Conservation (phyloP, 108 stramenopile genomes). For the Nannochloropsis granulata region DNA sequence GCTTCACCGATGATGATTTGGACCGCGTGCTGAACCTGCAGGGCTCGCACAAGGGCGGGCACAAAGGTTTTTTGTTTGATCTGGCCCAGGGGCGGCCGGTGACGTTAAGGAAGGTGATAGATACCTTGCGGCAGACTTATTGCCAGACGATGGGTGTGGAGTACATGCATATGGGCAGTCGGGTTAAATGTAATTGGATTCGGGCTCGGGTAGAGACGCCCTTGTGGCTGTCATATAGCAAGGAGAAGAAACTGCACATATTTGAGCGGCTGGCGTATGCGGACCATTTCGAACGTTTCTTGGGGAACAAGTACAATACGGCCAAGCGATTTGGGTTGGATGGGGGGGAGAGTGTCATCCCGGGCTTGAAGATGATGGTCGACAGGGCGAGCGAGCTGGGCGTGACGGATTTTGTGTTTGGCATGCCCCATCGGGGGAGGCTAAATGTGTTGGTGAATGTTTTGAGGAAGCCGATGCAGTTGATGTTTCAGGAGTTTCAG, state of each 20-base stretch:
- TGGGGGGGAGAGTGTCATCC: slow-evolving; percentile 69
- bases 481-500: slow-evolving; percentile 93
- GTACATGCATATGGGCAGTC: slow-evolving; percentile 90
- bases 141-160: slow-evolving; percentile 88
- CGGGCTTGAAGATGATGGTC: slow-evolving; percentile 84
- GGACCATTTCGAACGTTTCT: slow-evolving; percentile 90
- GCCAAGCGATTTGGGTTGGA: slow-evolving; percentile 93
- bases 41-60: slow-evolving; percentile 60
- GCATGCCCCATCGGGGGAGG: slow-evolving; percentile 95
- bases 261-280: slow-evolving; percentile 82
- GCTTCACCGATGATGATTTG: slow-evolving; percentile 70
- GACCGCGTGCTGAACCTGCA: slow-evolving; percentile 73
- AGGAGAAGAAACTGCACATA: slow-evolving; percentile 69
- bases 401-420: slow-evolving; percentile 85
- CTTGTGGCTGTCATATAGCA: slow-evolving; percentile 44
- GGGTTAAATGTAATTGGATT: slow-evolving; percentile 90
- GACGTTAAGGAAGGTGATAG: slow-evolving; percentile 65
- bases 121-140: slow-evolving; percentile 69
- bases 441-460: slow-evolving; percentile 96
- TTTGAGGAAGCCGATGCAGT: slow-evolving; percentile 92
- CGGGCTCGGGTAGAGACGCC: slow-evolving; percentile 83
- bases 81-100: slow-evolving; percentile 49
- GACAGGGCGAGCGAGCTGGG: slow-evolving; percentile 84
- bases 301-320: slow-evolving; percentile 94
- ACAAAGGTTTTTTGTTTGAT: slow-evolving; percentile 88